phyloP scores from a whole-genome alignment of 1,139 yeast genomes.

The Pichia sp. region DNA sequence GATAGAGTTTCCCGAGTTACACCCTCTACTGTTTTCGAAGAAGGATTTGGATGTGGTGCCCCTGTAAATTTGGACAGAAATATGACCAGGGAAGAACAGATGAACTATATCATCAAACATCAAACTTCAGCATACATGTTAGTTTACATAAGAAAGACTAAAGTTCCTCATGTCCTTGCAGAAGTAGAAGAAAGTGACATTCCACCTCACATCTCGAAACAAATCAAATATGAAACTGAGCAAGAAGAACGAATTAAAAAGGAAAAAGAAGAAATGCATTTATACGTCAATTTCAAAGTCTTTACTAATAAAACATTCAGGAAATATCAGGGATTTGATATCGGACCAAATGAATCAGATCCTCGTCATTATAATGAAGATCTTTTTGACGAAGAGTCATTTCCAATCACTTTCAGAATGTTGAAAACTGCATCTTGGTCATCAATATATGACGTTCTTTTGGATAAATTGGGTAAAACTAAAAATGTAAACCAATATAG shows the following conservation, averaged over 20 bases:
- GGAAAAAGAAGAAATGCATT: slow-evolving; percentile 72
- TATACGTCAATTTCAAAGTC: slow-evolving; percentile 56
- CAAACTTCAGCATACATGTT: slow-evolving; percentile 96
- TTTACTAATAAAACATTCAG: slow-evolving; percentile 43
- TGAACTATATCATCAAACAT: slow-evolving; percentile 58
- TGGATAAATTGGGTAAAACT: slow-evolving; percentile 37
- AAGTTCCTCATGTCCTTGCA: slow-evolving; percentile 51
- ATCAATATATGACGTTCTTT: slow-evolving; percentile 41
- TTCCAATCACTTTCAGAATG: slow-evolving; percentile 47
- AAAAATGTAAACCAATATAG: slow-evolving; percentile 36
- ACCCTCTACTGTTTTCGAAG: slow-evolving; percentile 77
- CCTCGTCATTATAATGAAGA: slow-evolving; percentile 41
- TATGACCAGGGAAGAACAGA: slow-evolving; percentile 53
- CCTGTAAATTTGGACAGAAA: slow-evolving; percentile 41
- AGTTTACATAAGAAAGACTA: slow-evolving; percentile 73
- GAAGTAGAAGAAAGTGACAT: slow-evolving; percentile 50
- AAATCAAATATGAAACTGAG: slow-evolving; percentile 53
- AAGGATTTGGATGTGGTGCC: slow-evolving; percentile 80
- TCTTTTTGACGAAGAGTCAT: slow-evolving; percentile 39
- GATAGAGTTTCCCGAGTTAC: slow-evolving; percentile 89
- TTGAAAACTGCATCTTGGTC: slow-evolving; percentile 44
- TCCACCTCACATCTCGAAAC: slow-evolving; percentile 63
- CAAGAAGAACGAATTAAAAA: slow-evolving; percentile 47
- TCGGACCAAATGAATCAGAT: slow-evolving; percentile 54
- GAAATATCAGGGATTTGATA: slow-evolving; percentile 67